Evolutionary conservation across 2,329 filamentous ascomycete genomes (phyloP).

Genomic region (Corniculantispora saksenae): DNA sequence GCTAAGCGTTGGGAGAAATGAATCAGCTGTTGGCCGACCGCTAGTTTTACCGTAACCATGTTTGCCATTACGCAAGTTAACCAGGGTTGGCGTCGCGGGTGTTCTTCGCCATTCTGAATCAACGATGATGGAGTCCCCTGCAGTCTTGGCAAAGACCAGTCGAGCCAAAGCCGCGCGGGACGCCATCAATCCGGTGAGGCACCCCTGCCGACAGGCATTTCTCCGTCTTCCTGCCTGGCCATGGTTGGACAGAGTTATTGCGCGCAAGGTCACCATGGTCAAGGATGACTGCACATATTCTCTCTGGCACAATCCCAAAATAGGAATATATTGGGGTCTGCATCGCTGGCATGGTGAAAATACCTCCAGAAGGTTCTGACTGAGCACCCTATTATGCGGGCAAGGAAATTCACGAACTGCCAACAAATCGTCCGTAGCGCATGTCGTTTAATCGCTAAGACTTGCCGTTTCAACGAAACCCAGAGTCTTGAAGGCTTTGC

Average conservation of each 20-base stretch:
- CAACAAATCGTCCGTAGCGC: neutral
- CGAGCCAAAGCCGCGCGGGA: slow-evolving; percentile 9
- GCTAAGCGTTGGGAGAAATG: too few relatives aligned
- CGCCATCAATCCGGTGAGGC: slow-evolving; percentile 3
- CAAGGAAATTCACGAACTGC: neutral
- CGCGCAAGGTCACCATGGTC: too few relatives aligned
- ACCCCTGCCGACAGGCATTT: neutral
- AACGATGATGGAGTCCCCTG: neutral
- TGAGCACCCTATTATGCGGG: neutral
- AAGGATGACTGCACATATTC: neutral
- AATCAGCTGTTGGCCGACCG: too few relatives aligned
- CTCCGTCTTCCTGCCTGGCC: neutral
- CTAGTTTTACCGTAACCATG: neutral
- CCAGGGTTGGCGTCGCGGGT: neutral
- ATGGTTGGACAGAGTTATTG: neutral
- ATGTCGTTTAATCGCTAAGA: neutral
- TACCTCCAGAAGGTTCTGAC: neutral
- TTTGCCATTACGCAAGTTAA: too few relatives aligned
- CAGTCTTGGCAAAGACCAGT: neutral
- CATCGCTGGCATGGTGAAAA: neutral
- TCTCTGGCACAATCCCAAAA: too few relatives aligned
- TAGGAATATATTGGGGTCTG: too few relatives aligned
- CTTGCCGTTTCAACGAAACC: neutral
- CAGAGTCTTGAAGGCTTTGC: neutral
- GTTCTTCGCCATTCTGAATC: neutral